phyloP scores from a whole-genome alignment of 106 monocot species.

The Apostasia ramifera region DNA sequence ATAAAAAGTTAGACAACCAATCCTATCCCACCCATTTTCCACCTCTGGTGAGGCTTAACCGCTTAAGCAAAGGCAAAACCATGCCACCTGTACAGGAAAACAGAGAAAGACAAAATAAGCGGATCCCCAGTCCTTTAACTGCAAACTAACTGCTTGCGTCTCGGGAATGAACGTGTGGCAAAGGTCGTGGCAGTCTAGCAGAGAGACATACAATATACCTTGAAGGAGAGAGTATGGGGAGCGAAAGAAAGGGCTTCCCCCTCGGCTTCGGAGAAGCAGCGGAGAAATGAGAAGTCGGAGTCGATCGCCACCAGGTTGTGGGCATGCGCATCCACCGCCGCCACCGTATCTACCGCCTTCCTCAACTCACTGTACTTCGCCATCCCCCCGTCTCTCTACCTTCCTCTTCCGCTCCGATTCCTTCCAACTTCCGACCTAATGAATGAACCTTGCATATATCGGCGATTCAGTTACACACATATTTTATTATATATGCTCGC shows the following conservation, averaged over 20 bases:
- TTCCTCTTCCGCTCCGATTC: background rate
- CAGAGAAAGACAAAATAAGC: too few relatives aligned
- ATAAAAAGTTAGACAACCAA: too few relatives aligned
- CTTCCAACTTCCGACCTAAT: background rate
- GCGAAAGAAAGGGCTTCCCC: slow-evolving; percentile 70
- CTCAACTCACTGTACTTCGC: slow-evolving; percentile 44
- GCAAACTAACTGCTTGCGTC: too few relatives aligned
- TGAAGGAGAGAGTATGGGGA: slow-evolving; percentile 73
- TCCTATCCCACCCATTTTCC: too few relatives aligned
- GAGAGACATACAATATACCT: slow-evolving; percentile 5
- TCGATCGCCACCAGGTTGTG: slow-evolving; percentile 83
- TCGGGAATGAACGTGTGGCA: too few relatives aligned
- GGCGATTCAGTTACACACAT: too few relatives aligned
- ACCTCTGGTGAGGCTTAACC: too few relatives aligned
- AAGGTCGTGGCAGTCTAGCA: too few relatives aligned
- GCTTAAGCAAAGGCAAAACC: too few relatives aligned
- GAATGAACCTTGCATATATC: background rate
- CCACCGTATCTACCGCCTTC: slow-evolving; percentile 49
- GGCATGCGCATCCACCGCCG: slow-evolving; percentile 79
- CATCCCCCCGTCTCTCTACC: slow-evolving; percentile 17
- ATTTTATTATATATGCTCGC: too few relatives aligned
- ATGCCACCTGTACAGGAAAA: too few relatives aligned
- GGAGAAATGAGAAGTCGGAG: slow-evolving; percentile 71
- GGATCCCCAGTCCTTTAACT: too few relatives aligned
- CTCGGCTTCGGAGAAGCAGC: slow-evolving; percentile 93